Evolutionary conservation across 2,329 filamentous ascomycete species (phyloP), one percentile per base, ranked within the genome.

Genomic region (Trichothecium sympodiale): DNA sequence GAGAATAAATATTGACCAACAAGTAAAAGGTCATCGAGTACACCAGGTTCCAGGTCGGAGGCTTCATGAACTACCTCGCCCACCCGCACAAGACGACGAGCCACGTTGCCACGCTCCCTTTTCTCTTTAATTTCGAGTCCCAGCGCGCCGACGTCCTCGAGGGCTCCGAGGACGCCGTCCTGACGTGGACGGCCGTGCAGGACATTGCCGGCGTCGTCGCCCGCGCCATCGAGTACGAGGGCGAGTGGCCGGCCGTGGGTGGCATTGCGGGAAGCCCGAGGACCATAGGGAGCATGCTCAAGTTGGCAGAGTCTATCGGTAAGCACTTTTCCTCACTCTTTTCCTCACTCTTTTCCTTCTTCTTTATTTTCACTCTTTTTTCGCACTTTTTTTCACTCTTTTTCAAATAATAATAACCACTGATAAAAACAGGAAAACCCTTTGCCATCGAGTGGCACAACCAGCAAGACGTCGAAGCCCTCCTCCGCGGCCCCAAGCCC

Each of bases 21-120:
- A n/a, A n/a, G n/a, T n/a, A n/a, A n/a, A 23, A 73, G 67, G 55
- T 70, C 4, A 54, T 77, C 5, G 69, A 77, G 39, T 77, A 77
- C 48, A 64, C 55, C 1, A 53, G 74, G 0, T 75, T 77, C 43
- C 69, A 74, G 27, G 67, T 67, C 0, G 70, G 68, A 1, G 43
- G 73, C 2, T 73, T 74, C 45, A 45, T 68, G 17, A 60, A 77
- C 47, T 76, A 76, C 51, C 55, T 74, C 25, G 67, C 66, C 1
- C 63, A 55, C 34, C 71, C 73, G 0, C 47, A 67, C 38, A 55
- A 61, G 29, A 62, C 69, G 0, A 48, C 62, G 6, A 66, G 61
- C 26, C 53, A 68, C 23, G 44, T 76, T 0, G 44, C 53, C 2
- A 51, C 57, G 0, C 20, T 25, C 20, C 6, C 20, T 10, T 25